Evolutionary conservation across 208 protist species (phyloP).

Genomic region (Leishmania amazonensis): DNA sequence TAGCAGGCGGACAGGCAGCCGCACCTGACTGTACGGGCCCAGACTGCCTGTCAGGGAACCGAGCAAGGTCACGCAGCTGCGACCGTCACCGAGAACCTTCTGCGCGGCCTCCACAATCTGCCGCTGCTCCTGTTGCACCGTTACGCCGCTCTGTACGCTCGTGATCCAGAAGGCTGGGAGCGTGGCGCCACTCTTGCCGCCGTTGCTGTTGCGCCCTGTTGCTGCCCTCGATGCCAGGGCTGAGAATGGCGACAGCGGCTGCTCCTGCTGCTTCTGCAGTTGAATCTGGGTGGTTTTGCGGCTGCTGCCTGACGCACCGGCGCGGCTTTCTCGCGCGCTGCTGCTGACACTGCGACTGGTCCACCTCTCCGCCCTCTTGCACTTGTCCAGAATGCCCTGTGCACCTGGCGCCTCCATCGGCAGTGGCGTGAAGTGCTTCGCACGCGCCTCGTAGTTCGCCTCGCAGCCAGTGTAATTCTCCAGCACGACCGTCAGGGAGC

Average conservation of each 20-base stretch:
- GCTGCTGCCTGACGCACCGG: not conserved
- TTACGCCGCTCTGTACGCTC: constrained; percentile 56
- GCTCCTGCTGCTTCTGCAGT: not conserved
- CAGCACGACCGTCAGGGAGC: constrained; percentile 41
- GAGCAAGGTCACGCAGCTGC: constrained; percentile 55
- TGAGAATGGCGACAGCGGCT: constrained; percentile 9
- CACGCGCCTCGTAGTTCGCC: constrained; percentile 47
- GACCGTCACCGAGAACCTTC: constrained; percentile 75
- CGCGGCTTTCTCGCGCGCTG: not conserved
- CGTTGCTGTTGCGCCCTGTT: not conserved
- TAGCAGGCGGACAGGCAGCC: constrained; percentile 47
- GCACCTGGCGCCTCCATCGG: constrained; percentile 28
- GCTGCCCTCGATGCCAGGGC: not conserved
- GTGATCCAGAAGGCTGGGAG: constrained; percentile 69
- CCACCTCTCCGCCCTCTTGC: constrained; percentile 8
- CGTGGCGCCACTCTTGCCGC: not conserved
- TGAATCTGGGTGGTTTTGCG: not conserved
- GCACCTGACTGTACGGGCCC: constrained; percentile 34
- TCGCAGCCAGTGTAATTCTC: constrained; percentile 71
- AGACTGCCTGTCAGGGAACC: constrained; percentile 22
- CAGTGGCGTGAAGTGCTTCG: constrained; percentile 38
- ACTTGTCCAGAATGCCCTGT: constrained; percentile 16
- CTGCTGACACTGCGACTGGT: not conserved
- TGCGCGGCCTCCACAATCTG: constrained; percentile 61
- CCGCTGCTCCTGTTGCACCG: constrained; percentile 48